Conservation (phyloP, 768 basidiomycete genomes). For the Lentinus brumalis region DNA sequence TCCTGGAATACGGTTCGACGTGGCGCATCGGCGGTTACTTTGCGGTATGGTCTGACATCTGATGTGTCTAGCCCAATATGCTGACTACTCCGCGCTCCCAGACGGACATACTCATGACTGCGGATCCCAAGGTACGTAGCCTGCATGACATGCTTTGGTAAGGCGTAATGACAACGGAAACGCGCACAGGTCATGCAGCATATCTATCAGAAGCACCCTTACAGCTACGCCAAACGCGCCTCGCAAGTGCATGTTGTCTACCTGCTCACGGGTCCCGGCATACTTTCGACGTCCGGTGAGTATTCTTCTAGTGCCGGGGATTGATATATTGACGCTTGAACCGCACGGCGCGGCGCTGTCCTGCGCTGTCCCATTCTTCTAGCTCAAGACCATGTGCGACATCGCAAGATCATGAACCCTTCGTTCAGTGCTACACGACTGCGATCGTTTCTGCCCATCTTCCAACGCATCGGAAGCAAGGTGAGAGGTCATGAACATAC, state of each 20-base stretch:
- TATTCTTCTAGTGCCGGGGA: not conserved
- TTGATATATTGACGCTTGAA: too few species aligned
- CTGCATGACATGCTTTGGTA: too few species aligned
- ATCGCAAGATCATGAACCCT: slow-evolving; percentile 9
- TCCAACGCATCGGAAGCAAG: not conserved
- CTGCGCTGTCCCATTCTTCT: too few species aligned
- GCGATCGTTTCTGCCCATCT: not conserved
- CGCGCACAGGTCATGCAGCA: not conserved
- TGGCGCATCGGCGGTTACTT: too few species aligned
- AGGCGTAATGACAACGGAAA: not conserved
- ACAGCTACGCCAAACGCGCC: not conserved
- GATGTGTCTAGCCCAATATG: too few species aligned
- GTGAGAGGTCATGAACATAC: not conserved
- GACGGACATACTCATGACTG: not conserved
- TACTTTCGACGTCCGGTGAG: not conserved
- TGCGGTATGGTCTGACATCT: too few species aligned
- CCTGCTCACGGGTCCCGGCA: not conserved
- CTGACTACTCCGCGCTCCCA: not conserved
- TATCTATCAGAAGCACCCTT: slow-evolving; percentile 1
- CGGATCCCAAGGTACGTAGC: slow-evolving; percentile 2
- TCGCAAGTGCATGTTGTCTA: not conserved
- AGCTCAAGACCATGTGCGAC: not conserved
- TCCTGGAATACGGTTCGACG: too few species aligned
- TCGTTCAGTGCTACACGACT: not conserved
- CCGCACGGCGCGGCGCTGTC: too few species aligned